Evolutionary conservation across 257 asterid genomes (phyloP).

Genomic region (Plectranthus barbatus): DNA sequence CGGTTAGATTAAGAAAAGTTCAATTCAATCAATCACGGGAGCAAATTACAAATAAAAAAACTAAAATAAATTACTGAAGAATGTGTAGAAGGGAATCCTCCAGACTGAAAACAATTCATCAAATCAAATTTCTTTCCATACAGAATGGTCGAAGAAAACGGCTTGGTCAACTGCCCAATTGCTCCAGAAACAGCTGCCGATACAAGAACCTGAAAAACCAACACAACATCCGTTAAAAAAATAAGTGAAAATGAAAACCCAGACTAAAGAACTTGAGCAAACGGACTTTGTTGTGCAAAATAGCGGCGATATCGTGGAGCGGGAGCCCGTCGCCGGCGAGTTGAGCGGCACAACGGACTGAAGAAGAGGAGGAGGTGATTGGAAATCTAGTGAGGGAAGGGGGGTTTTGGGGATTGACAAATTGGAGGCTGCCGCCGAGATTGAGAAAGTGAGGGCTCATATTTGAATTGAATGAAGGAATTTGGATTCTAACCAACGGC

Average conservation of each 20-base stretch:
- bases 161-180: constrained; percentile 71
- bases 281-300: constrained; percentile 45
- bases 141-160: constrained; percentile 53
- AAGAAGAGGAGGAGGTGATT: neutral
- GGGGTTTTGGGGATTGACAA: constrained; percentile 1
- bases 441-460: constrained; percentile 32
- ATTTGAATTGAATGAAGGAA: neutral
- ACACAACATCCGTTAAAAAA: neutral
- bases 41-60: neutral
- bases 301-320: constrained; percentile 22
- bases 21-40: neutral
- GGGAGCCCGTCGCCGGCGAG: constrained; percentile 22
- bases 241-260: neutral
- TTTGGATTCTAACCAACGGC: too few relatives aligned
- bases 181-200: constrained; percentile 72
- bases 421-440: constrained; percentile 13
- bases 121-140: constrained; percentile 50
- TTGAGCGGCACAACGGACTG: constrained; percentile 27
- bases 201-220: constrained; percentile 49
- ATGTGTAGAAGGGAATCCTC: constrained; percentile 94
- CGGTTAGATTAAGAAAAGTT: neutral
- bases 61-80: constrained; percentile 47
- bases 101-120: constrained; percentile 47
- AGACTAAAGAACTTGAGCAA: neutral
- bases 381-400: neutral